Conservation (phyloP, 75 land plant species). For the Picea sitchensis region DNA sequence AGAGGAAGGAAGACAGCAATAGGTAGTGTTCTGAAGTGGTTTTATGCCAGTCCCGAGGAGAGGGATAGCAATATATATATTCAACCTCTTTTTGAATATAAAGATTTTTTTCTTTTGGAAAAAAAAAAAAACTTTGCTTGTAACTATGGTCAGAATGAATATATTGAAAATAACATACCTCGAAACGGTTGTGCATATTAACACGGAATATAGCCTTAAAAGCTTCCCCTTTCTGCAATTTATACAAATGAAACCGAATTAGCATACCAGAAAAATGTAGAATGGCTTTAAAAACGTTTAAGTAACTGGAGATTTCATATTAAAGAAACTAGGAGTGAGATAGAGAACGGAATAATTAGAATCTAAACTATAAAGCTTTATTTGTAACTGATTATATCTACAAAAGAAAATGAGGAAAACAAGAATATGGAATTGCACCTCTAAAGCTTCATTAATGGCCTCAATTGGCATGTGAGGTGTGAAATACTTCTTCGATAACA, state of each 20-base stretch:
- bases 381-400: neutral
- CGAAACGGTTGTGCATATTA: constrained; percentile 64
- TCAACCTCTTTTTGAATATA: too few species aligned
- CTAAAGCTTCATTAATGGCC: constrained; percentile 32
- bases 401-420: neutral
- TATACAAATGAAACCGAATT: neutral
- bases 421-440: constrained; percentile 26
- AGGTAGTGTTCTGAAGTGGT: too few species aligned
- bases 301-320: neutral
- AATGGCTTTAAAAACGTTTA: neutral
- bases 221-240: constrained; percentile 54
- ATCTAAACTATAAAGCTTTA: neutral
- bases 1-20: too few species aligned
- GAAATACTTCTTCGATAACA: constrained; percentile 17
- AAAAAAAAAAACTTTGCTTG: too few species aligned
- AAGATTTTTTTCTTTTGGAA: too few species aligned
- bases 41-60: too few species aligned
- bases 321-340: neutral
- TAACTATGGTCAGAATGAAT: neutral
- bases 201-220: constrained; percentile 62
- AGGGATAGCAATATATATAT: too few species aligned
- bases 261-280: neutral
- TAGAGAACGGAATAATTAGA: neutral
- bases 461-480: constrained; percentile 33
- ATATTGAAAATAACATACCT: constrained; percentile 25